Conservation (phyloP, 129 eudicot species). For the Gnaphalium uliginosum region DNA sequence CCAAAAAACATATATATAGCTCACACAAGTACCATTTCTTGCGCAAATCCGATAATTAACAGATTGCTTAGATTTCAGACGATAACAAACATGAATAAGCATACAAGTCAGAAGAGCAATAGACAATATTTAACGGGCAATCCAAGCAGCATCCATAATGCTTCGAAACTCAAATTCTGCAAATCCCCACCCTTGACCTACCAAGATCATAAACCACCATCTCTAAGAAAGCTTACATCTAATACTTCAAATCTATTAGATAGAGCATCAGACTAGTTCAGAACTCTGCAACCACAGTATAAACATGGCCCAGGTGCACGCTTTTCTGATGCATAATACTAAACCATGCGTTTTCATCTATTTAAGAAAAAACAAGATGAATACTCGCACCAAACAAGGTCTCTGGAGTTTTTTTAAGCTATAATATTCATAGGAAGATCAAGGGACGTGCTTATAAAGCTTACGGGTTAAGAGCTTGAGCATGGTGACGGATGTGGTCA, state of each 20-base stretch:
- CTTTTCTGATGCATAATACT: constrained; percentile 23
- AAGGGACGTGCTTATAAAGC: constrained; percentile 21
- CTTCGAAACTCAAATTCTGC: constrained; percentile 37
- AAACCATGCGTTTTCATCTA: constrained; percentile 31
- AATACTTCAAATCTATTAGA: not conserved
- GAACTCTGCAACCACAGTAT: constrained; percentile 31
- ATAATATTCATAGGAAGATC: constrained; percentile 15
- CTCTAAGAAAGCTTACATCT: constrained; percentile 28
- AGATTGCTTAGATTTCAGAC: constrained; percentile 1
- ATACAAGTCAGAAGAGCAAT: not conserved
- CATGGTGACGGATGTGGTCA: constrained; percentile 94
- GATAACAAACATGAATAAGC: not conserved
- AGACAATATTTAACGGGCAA: not conserved
- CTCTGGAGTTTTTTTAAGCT: constrained; percentile 4
- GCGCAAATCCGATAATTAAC: constrained; percentile 1
- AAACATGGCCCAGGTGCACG: constrained; percentile 40
- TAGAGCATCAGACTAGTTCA: constrained; percentile 34
- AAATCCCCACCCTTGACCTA: constrained; percentile 42
- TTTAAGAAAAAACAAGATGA: constrained; percentile 26
- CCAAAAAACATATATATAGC: not conserved
- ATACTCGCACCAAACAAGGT: constrained; percentile 26
- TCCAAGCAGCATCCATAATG: constrained; percentile 33
- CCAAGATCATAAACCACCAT: constrained; percentile 37
- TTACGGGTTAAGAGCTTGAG: constrained; percentile 83
- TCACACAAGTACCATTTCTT: not conserved